A percentile compares a stretch with the other conserved stretches of the same genome.
These are phyloP conservation scores for Cornus suecica DNA, from an alignment of 148 eudicot species.

Conservation along the genomic window DNA sequence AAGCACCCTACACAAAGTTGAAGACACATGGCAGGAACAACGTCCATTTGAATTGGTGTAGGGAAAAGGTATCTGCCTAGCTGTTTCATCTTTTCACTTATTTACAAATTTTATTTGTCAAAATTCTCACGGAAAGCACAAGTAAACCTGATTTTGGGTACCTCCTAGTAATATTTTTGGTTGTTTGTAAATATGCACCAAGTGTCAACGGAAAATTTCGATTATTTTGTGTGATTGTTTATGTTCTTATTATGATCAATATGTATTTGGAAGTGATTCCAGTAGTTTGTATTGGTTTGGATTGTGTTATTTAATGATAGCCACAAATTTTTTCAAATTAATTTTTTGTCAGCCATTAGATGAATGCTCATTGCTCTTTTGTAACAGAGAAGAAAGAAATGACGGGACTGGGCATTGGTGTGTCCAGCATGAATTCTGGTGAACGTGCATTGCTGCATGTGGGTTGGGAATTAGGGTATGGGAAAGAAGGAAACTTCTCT, in stretches of 20 bases:
- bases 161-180: not conserved
- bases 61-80: conserved; percentile 68
- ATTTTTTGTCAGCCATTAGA: not conserved
- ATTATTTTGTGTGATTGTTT: not conserved
- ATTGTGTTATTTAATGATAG: not conserved
- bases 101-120: not conserved
- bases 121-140: not conserved
- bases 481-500: conserved; percentile 94
- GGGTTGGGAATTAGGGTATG: conserved; percentile 90
- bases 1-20: conserved; percentile 90
- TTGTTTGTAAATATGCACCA: not conserved
- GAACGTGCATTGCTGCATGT: conserved; percentile 88
- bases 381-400: conserved; percentile 82
- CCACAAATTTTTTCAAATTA: not conserved
- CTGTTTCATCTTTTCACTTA: not conserved
- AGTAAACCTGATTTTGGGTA: not conserved
- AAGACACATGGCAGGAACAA: conserved; percentile 95
- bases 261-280: not conserved
- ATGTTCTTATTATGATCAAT: not conserved
- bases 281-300: not conserved
- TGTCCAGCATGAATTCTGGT: conserved; percentile 83
- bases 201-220: not conserved
- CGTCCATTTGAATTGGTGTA: conserved; percentile 74
- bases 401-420: conserved; percentile 83
- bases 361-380: conserved; percentile 1